A percentile compares a stretch with the other conserved stretches of the same genome.
Conservation (phyloP, 768 basidiomycete genomes). For the Collybia sordida region DNA sequence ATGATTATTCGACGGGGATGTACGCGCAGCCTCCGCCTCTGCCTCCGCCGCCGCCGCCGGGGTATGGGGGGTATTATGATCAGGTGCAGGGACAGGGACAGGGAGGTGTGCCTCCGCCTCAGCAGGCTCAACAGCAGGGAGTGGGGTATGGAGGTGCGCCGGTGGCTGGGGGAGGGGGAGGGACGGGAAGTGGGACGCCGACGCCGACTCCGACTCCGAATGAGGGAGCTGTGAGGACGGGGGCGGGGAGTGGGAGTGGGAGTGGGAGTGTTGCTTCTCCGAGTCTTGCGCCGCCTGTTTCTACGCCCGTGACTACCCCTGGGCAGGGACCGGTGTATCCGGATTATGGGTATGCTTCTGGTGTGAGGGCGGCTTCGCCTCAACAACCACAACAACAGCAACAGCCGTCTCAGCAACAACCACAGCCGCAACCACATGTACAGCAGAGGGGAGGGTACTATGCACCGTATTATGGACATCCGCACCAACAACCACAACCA, state of each 20-base stretch:
- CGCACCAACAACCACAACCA: not conserved
- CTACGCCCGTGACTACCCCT: not conserved
- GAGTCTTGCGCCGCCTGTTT: not conserved
- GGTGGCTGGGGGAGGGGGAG: too few species aligned
- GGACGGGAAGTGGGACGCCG: not conserved
- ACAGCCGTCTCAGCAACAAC: slow-evolving; percentile 21
- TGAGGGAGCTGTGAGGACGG: not conserved
- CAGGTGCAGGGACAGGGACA: not conserved
- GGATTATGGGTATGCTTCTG: not conserved
- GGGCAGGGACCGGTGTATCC: not conserved
- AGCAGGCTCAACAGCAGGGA: too few species aligned
- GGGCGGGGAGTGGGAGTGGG: not conserved
- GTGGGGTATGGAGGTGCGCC: not conserved
- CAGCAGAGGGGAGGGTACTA: slow-evolving; percentile 16
- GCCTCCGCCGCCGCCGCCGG: not conserved
- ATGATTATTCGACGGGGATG: not conserved
- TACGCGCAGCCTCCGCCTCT: not conserved
- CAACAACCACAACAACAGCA: slow-evolving; percentile 15
- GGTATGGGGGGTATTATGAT: too few species aligned
- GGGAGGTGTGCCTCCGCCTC: not conserved
- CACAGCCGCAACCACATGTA: slow-evolving; percentile 14
- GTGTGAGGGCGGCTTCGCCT: too few species aligned
- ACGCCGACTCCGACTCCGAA: not conserved
- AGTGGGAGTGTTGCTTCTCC: too few species aligned
- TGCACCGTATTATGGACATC: slow-evolving; percentile 1